Base-by-base conservation (phyloP, 805 yeast genomes). In the Ogataea allantospora region DNA sequence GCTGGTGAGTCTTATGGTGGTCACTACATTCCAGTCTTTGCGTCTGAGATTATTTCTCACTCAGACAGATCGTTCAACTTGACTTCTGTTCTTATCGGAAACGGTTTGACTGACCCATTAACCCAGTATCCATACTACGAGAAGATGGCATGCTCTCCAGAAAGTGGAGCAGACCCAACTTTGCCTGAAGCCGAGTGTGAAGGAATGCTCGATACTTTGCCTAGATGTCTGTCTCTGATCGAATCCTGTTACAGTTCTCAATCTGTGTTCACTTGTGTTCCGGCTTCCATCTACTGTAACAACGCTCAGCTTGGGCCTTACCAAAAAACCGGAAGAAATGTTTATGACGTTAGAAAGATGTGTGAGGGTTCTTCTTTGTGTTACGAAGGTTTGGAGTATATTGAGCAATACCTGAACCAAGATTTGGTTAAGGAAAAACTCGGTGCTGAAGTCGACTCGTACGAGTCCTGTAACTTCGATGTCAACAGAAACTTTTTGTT, bases 91-190 rank as follows among this genome's bases (percentile, higher is more conserved):
- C 57, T 91, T 58, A 89, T 89, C 54, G 98, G 98, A 46, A 89
- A 89, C 60, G 97, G 98, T 36, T 76, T 89, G 50, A 87, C 95
- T 23, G 95, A 88, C 60, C 83, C 95, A 3, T 67, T 83, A 42
- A 72, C 75, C 30, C 96, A 88, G 69, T 80, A 83, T 55, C 74
- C 75, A 42, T 79, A 80, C 62, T 88, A 87, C 58, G 78, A 83
- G 61, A 95, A 95, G 47, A 89, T 91, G 97, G 95, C 95, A 4
- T 91, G 98, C 64, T 93, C 95, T 37, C 60, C 73, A 49, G 95
- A 96, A 48, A 56, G 57, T 9, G 96, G 96, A 5, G 79, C 79
- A 54, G 81, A 81, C 13, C 68, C 89, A 12, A 88, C 88, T 2
- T 68, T 88, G 47, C 67, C 75, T 12, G 80, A 78, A n/a, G 78